Conservation (phyloP, 1,139 yeast genomes). For the Yamadazyma trypodendri region DNA sequence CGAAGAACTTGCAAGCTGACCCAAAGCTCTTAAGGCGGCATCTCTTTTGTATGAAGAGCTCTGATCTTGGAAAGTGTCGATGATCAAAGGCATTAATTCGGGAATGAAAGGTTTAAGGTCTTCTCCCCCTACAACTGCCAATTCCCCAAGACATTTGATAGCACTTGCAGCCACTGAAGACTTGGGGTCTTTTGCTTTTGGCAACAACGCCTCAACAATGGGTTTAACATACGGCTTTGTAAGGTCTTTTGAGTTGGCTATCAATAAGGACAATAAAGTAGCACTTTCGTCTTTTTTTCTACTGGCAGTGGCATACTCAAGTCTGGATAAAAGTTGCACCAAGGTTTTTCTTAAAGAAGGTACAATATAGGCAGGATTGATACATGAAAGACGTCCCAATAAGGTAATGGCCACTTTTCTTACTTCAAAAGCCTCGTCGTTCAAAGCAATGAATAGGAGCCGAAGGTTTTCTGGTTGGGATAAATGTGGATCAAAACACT, state of each 20-base stretch:
- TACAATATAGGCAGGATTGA: constrained; percentile 93
- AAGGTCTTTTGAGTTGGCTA: constrained; percentile 74
- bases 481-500: constrained; percentile 82
- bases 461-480: constrained; percentile 92
- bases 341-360: constrained; percentile 87
- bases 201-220: constrained; percentile 76
- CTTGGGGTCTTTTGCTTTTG: constrained; percentile 69
- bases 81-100: constrained; percentile 79
- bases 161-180: constrained; percentile 86
- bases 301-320: constrained; percentile 76
- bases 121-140: constrained; percentile 86
- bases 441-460: constrained; percentile 79
- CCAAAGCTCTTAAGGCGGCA: constrained; percentile 84
- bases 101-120: constrained; percentile 72
- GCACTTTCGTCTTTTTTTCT: constrained; percentile 90
- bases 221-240: constrained; percentile 90
- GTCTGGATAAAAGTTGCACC: constrained; percentile 78
- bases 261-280: constrained; percentile 66
- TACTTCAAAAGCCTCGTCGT: constrained; percentile 86
- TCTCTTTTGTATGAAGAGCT: constrained; percentile 83
- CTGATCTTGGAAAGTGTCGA: constrained; percentile 90
- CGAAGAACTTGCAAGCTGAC: constrained; percentile 85
- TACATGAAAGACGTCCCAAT: constrained; percentile 78
- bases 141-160: constrained; percentile 84
- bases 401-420: constrained; percentile 77